Base-by-base conservation (phyloP, 768 basidiomycete genomes). In the Dioszegia aurantiaca region DNA sequence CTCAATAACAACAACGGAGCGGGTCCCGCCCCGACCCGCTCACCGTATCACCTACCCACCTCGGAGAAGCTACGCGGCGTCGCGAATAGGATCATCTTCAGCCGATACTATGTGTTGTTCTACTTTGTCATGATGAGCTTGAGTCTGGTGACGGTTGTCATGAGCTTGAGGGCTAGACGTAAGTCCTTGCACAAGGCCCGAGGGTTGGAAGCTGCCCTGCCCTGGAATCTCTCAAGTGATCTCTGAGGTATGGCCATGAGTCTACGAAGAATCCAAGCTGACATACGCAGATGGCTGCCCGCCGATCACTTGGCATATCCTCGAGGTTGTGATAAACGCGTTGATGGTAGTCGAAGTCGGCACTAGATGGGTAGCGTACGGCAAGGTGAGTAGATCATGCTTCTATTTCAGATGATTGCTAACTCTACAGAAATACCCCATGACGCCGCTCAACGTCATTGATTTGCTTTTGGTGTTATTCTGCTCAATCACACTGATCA, bases 301-400 rank as follows among this genome's bases (percentile, higher is more conserved):
- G 0, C 66, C 70, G 10, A 49, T 66, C 2, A 58, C 64, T 46
- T 77, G 75, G 75, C 75, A 77, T 56, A 71, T 77, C 21, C 61
- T 77, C 14, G 75, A 77, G 46, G 65, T 77, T 10, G 61, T 77
- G 43, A 67, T 77, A 33, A 75, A 77, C 49, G 81, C 83, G 0
- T 82, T 89, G 10, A 94, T 97, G 93, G 97, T 98, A 59, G 75
- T 87, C 24, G 95, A 99, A 80, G 95, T 99, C 17, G 82, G 81
- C 1, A 88, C 94, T 59, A 85, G 95, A 39, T 87, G 97, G 73
- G 80, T 97, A 58, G 95, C 95, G 1, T 88, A 95, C 69, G 94
- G 94, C 60, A 83, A 84, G 77, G 94, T 98, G 69, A 70, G 89
- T 80, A 28, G 26, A 4, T 40, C n/a, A 8, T 23, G n/a, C 53